phyloP scores from a whole-genome alignment of 1,284 basidiomycete genomes.

The Porogramme epimiltina region DNA sequence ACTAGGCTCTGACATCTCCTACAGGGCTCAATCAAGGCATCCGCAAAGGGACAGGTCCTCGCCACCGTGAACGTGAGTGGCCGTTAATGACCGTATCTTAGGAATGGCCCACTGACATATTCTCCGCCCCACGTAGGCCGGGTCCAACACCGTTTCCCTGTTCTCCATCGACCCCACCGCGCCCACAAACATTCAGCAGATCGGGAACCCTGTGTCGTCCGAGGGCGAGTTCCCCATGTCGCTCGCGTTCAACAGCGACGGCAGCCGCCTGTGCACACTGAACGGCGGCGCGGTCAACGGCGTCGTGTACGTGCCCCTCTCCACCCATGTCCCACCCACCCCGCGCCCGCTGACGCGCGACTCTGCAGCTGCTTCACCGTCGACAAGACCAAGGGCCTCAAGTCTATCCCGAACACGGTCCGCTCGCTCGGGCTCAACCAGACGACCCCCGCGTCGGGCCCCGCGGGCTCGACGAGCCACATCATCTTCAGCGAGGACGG shows the following conservation, averaged over 20 bases:
- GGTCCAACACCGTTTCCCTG: constrained; percentile 48
- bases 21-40: constrained; percentile 42
- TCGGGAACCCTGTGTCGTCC: constrained; percentile 43
- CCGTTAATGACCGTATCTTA: background rate
- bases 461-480: constrained; percentile 43
- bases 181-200: constrained; percentile 39
- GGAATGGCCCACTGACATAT: too few relatives aligned
- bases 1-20: background rate
- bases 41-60: constrained; percentile 39
- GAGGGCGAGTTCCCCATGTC: constrained; percentile 54
- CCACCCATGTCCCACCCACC: background rate
- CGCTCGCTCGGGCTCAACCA: constrained; percentile 47
- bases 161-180: constrained; percentile 46
- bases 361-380: constrained; percentile 44
- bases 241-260: constrained; percentile 43
- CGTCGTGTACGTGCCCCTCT: constrained; percentile 38
- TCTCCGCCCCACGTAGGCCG: constrained; percentile 33
- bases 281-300: constrained; percentile 50
- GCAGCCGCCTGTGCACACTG: constrained; percentile 43
- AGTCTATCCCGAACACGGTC: constrained; percentile 40
- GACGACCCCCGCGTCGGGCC: constrained; percentile 44
- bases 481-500: constrained; percentile 47
- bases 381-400: constrained; percentile 42
- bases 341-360: background rate
- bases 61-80: constrained; percentile 46